These are phyloP conservation scores for Neonectria coccinea DNA, from an alignment of 2,329 filamentous ascomycete species.

Conservation along the genomic window DNA sequence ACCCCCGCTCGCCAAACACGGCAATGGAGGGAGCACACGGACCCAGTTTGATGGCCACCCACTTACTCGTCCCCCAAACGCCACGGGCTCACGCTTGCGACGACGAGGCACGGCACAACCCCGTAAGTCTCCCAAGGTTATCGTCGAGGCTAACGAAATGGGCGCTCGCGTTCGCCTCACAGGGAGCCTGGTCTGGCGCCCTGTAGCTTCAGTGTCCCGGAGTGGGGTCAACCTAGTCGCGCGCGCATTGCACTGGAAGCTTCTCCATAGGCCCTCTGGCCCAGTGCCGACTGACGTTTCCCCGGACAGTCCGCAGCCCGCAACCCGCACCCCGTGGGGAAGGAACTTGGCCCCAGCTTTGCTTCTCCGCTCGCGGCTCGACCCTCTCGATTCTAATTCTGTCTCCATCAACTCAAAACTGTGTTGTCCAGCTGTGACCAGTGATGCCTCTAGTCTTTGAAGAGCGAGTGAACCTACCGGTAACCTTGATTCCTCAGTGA, in stretches of 20 bases:
- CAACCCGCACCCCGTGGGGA: slow-evolving; percentile 25
- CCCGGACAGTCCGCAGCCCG: slow-evolving; percentile 18
- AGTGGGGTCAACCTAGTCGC: slow-evolving; percentile 19
- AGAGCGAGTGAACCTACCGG: slow-evolving; percentile 12
- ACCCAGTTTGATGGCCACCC: slow-evolving; percentile 7
- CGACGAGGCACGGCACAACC: slow-evolving; percentile 10
- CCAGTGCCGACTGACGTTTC: slow-evolving; percentile 1
- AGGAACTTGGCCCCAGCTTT: slow-evolving; percentile 20
- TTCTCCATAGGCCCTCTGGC: neutral
- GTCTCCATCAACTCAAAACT: slow-evolving; percentile 8
- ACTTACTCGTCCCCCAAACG: slow-evolving; percentile 3
- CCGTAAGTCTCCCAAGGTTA: neutral
- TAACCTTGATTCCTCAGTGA: neutral
- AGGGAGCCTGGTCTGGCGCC: neutral
- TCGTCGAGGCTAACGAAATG: slow-evolving; percentile 4
- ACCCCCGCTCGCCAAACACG: neutral
- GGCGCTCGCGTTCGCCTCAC: slow-evolving; percentile 11
- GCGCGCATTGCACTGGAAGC: slow-evolving; percentile 14
- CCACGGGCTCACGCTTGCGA: slow-evolving; percentile 9
- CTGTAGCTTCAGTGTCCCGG: slow-evolving; percentile 10
- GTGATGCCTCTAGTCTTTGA: slow-evolving; percentile 2
- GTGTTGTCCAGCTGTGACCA: slow-evolving; percentile 9
- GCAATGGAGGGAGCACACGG: neutral
- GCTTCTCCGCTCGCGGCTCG: slow-evolving; percentile 26
- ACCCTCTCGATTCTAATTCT: slow-evolving; percentile 14